Evolutionary conservation across 768 basidiomycete species (phyloP), one percentile per base, ranked within the genome.

Genomic region (Termitomyces bulborhizus): DNA sequence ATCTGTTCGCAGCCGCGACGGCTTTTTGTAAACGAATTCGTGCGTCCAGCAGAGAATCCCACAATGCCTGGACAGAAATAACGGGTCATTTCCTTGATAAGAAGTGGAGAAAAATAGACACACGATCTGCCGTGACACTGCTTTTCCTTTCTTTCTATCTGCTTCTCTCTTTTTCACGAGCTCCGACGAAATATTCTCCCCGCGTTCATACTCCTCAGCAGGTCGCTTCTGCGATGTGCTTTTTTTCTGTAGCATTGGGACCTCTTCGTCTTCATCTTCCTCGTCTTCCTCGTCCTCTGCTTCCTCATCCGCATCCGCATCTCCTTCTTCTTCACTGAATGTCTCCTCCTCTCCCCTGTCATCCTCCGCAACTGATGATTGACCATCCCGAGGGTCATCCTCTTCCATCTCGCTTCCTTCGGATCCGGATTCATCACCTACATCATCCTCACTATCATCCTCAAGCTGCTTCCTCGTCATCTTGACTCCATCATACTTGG

Each of bases 21-120:
- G 86, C 80, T 72, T 94, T 98, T 71, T 98, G 96, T 43, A 97
- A 69, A 26, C 85, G 85, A 67, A 98, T 98, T 36, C 96, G 83
- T n/a, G 90, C 83, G 66, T 97, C 91, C 29, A 98, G 77, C 37
- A 98, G 75, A 4, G 79, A 76, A 67, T 98, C 93, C 89, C 93
- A 97, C 36, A 94, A 69, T 3, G 77, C 75, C 93, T 98, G 50
- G n/a, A 29, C 15, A 27, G 41, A 54, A 31, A 48, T 47, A 24
- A 6, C 12, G 5, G 57, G 49, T 59, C 45, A 60, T 46, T 15
- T n/a, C 15, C 16, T 15, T 11, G 12, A 18, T 24, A 7, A 13
- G 48, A 59, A 11, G 49, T 11, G 16, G 37, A 21, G 21, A 16
- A 21, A 1, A 46, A 48, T 45, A 73, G 21, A 57, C 89, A 56